phyloP scores from a whole-genome alignment of 2,329 filamentous ascomycete genomes.

The Thielaviopsis ethacetica region DNA sequence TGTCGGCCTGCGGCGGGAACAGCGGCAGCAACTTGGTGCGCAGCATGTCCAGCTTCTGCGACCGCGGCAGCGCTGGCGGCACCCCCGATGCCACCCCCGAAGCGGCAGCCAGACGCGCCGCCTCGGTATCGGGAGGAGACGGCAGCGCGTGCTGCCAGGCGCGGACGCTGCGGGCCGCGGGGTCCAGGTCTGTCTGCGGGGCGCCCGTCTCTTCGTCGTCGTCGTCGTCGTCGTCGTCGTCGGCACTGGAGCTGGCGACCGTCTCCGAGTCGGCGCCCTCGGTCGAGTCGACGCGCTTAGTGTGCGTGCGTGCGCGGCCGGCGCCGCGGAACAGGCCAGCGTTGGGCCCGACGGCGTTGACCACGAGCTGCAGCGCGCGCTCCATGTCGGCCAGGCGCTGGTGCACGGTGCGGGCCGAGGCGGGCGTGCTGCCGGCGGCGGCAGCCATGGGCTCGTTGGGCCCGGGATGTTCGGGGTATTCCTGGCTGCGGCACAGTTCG shows the following conservation, averaged over 20 bases:
- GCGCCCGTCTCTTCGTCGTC: not conserved
- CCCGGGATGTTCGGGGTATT: constrained; percentile 22
- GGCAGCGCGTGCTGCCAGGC: constrained; percentile 7
- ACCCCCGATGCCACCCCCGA: too few species aligned
- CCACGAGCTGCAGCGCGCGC: constrained; percentile 5
- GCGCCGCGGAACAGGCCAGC: not conserved
- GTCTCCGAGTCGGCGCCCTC: too few species aligned
- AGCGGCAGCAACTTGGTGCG: constrained; percentile 14
- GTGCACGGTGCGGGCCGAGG: constrained; percentile 3
- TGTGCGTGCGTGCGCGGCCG: not conserved
- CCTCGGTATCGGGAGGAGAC: constrained; percentile 4
- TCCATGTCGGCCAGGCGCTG: constrained; percentile 10
- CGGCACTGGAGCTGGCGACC: not conserved
- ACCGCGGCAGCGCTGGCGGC: constrained; percentile 3
- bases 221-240: not conserved
- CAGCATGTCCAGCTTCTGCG: constrained; percentile 9
- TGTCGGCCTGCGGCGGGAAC: constrained; percentile 21
- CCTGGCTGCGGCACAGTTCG: constrained; percentile 30
- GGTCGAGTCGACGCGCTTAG: not conserved
- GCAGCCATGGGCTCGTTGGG: constrained; percentile 7
- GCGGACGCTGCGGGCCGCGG: not conserved
- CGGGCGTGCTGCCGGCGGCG: not conserved
- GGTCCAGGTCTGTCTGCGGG: too few species aligned
- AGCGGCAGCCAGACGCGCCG: too few species aligned
- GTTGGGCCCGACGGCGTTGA: constrained; percentile 1